Evolutionary conservation across 2,329 filamentous ascomycete genomes (phyloP).

Genomic region (Chrysoporthe cubensis): DNA sequence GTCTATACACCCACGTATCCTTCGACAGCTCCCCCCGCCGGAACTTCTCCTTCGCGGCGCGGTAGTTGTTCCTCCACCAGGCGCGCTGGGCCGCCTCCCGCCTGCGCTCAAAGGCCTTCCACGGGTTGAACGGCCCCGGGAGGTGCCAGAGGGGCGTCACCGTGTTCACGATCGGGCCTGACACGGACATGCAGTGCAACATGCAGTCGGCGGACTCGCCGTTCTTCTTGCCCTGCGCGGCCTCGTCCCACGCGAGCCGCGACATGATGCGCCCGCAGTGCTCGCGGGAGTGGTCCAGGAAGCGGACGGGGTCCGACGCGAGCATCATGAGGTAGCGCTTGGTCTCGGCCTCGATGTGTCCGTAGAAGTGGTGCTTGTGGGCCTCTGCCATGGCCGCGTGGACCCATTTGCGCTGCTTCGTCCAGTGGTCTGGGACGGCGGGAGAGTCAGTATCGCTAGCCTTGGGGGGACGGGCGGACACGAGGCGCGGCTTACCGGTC

Average conservation of each 20-base stretch:
- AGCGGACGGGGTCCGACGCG: conserved; percentile 50
- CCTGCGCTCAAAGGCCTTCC: conserved; percentile 50
- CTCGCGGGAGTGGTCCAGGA: conserved; percentile 51
- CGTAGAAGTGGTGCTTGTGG: conserved; percentile 48
- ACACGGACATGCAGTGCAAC: conserved; percentile 56
- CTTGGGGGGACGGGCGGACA: too few relatives aligned
- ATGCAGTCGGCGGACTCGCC: conserved; percentile 52
- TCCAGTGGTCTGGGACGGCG: conserved; percentile 47
- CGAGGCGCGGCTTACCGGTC: conserved; percentile 43
- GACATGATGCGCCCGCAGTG: conserved; percentile 56
- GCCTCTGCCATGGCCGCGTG: conserved; percentile 50
- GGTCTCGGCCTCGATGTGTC: conserved; percentile 52
- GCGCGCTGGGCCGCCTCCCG: conserved; percentile 48
- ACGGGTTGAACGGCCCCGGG: conserved; percentile 49
- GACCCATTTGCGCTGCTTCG: conserved; percentile 54
- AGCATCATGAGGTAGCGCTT: conserved; percentile 51
- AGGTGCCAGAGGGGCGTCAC: conserved; percentile 53
- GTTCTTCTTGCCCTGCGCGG: conserved; percentile 48
- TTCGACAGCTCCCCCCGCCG: conserved; percentile 44
- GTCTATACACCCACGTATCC: conserved; percentile 54
- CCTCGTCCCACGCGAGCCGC: conserved; percentile 54
- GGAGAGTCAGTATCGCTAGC: conserved; percentile 2
- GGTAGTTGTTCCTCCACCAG: conserved; percentile 52
- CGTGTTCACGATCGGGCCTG: conserved; percentile 54
- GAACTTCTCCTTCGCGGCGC: conserved; percentile 46